Evolutionary conservation across 1,139 yeast species (phyloP).

Genomic region (Yamadazyma buinensis): DNA sequence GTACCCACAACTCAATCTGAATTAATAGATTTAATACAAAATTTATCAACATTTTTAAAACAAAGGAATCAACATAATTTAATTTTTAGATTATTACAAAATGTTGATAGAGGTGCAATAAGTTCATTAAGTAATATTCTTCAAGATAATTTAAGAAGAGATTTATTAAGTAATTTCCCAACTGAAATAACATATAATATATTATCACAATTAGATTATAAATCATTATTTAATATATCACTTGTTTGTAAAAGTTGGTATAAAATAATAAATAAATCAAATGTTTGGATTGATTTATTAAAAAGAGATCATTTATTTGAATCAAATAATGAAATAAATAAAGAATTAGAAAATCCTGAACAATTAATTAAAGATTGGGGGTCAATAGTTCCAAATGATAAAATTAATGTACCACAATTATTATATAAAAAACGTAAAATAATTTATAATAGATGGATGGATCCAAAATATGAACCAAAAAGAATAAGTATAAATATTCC

Average conservation of each 20-base stretch:
- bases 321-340: conserved; percentile 26
- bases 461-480: conserved; percentile 65
- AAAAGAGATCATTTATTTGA: conserved; percentile 50
- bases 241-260: conserved; percentile 73
- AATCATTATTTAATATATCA: conserved; percentile 59
- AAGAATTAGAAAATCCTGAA: conserved; percentile 29
- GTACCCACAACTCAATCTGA: conserved; percentile 41
- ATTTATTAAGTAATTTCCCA: conserved; percentile 69
- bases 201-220: conserved; percentile 61
- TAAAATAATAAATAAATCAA: conserved; percentile 53
- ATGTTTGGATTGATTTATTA: conserved; percentile 57
- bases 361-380: conserved; percentile 34
- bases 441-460: conserved; percentile 80
- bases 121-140: conserved; percentile 64
- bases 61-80: conserved; percentile 41
- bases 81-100: conserved; percentile 62
- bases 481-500: conserved; percentile 54
- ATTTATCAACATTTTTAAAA: conserved; percentile 33
- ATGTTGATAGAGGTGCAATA: conserved; percentile 63
- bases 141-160: conserved; percentile 63
- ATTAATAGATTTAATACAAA: conserved; percentile 32
- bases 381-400: conserved; percentile 12
- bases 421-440: conserved; percentile 63
- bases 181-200: conserved; percentile 70
- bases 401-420: conserved; percentile 42